Evolutionary conservation across 192 early-diverging fungal genomes (phyloP).

Genomic region (Rhizophagus clarus): DNA sequence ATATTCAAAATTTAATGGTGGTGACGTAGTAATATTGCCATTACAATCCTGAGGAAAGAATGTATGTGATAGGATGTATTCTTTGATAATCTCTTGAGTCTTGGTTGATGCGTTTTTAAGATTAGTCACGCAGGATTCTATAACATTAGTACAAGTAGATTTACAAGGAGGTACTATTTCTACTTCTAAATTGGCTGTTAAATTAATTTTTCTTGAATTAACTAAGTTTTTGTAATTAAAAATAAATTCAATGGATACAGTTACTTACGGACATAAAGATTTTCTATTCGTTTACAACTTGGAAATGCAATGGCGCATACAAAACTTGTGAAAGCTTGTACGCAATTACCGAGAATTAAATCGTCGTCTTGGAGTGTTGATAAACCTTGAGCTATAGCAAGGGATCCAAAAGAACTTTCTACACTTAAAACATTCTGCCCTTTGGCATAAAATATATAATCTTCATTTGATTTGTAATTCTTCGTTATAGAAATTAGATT

Average conservation of each 20-base stretch:
- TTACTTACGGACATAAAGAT: not conserved
- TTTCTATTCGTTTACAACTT: not conserved
- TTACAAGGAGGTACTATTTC: not conserved
- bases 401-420: not conserved
- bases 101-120: not conserved
- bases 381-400: slow-evolving; percentile 10
- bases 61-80: not conserved
- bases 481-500: not conserved
- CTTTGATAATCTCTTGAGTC: not conserved
- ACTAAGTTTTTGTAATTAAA: not conserved
- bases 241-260: not conserved
- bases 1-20: not conserved
- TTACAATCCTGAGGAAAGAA: not conserved
- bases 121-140: not conserved
- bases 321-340: slow-evolving; percentile 12
- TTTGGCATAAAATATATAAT: not conserved
- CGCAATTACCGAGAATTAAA: not conserved
- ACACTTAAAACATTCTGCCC: not conserved
- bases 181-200: not conserved
- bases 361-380: not conserved
- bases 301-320: not conserved
- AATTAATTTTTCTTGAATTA: not conserved
- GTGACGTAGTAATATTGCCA: not conserved
- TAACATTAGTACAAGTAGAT: slow-evolving; percentile 5
- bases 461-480: not conserved